Evolutionary conservation across 805 yeast species (phyloP), one percentile per base, ranked within the genome.

Genomic region (Cyberlindnera amylophila): DNA sequence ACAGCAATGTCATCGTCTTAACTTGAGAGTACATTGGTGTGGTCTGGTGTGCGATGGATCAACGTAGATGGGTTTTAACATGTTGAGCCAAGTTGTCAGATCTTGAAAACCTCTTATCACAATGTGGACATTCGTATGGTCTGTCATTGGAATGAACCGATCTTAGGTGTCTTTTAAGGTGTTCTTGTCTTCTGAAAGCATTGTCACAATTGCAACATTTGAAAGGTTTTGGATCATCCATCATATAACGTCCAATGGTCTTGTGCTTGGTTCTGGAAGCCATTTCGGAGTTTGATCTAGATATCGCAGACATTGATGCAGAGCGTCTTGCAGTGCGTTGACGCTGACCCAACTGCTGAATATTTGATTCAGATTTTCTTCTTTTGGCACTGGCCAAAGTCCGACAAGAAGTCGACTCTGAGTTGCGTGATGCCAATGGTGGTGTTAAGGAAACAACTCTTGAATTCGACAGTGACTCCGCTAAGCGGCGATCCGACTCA

Each of bases 101-200:
- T 51, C 88, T 65, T 46, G 84, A 77, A 54, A 82, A 82, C 52
- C 76, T 75, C 58, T 81, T 79, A 29, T 73, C 73, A 55, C 88
- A 82, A 30, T 73, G 70, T 17, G 67, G 64, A 54, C 88, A 82
- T 38, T 71, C 75, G 59, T 70, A 81, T 0, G 88, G 91, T 62
- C 82, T 82, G 43, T 79, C 84, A 41, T 80, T 72, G 29, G 84
- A 79, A 56, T 84, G 91, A 46, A 84, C 68, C 2, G 88, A 80
- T 46, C 89, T 67, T 53, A 81, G 72, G 54, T 84, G 91, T 48
- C 91, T 71, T 54, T 82, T 82, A 53, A 84, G 65, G 60, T 84
- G 91, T 55, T 84, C 91, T 53, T 81, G 85, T 48, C 91, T 70
- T 56, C 82, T 78, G 63, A 84, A 84, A 27, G 71, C 60, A 47